A percentile compares a stretch with the other conserved stretches of the same genome.
phyloP scores from a whole-genome alignment of 176 grass and related monocot species.

The Elymus sibiricus region DNA sequence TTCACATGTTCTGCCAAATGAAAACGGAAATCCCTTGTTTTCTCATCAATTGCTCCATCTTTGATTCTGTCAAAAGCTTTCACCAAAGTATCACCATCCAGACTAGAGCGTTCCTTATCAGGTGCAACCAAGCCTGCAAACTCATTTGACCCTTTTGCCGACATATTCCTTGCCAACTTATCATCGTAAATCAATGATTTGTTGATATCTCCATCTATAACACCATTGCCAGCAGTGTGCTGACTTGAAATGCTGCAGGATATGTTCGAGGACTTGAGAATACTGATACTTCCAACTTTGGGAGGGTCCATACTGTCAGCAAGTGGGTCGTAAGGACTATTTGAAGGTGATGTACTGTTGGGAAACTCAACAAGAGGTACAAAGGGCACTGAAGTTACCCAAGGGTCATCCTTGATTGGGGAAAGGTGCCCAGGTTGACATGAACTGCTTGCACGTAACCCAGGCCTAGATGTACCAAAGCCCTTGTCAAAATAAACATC shows the following conservation, averaged over 20 bases:
- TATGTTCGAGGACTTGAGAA: constrained; percentile 35
- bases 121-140: constrained; percentile 23
- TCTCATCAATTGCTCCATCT: constrained; percentile 11
- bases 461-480: constrained; percentile 22
- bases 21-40: constrained; percentile 43
- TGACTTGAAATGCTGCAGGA: constrained; percentile 31
- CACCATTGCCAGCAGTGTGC: constrained; percentile 22
- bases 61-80: constrained; percentile 30
- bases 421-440: constrained; percentile 19
- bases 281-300: constrained; percentile 37
- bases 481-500: constrained; percentile 18
- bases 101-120: constrained; percentile 30
- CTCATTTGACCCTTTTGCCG: constrained; percentile 36
- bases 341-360: constrained; percentile 22
- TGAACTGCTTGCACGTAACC: constrained; percentile 22
- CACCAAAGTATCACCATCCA: constrained; percentile 24
- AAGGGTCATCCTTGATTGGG: constrained; percentile 46
- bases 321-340: constrained; percentile 44
- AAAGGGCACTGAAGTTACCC: constrained; percentile 73
- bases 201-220: constrained; percentile 12
- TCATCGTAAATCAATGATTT: constrained; percentile 23
- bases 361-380: constrained; percentile 50
- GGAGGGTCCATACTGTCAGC: constrained; percentile 37
- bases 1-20: constrained; percentile 68
- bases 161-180: constrained; percentile 27